Evolutionary conservation across 345 rosid species (phyloP), one percentile per base, ranked within the genome.

Genomic region (Populus ilicifolia): DNA sequence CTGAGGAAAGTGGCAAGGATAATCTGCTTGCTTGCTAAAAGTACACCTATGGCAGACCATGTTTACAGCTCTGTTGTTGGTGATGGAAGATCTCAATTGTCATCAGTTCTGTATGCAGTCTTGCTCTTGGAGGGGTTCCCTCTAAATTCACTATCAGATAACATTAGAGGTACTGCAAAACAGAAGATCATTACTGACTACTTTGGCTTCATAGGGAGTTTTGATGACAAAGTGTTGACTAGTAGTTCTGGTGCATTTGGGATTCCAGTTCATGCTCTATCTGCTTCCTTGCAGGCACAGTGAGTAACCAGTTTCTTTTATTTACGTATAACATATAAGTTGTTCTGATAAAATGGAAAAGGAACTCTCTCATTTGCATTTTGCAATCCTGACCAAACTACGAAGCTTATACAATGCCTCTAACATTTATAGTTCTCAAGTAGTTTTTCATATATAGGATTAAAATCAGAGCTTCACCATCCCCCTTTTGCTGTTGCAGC

Each of bases 81-180:
- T 71, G 92, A 84, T 38, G 85, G 75, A 35, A 77, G 75, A 73
- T 82, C 86, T 74, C 89, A 87, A 56, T 52, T 74, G 36, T 84
- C 94, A 68, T 80, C 90, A 67, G 78, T 84, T 77, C 79, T 87
- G 80, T 87, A 69, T 75, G 78, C 85, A 75, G 89, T 92, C 74
- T 83, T 96, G 84, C 88, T 96, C 23, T 70, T 83, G 83, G 98
- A 96, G 78, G 96, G 94, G 41, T 91, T 96, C 82, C 89, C 99
- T 6, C 70, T 93, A 74, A 84, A 85, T 80, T 81, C 83, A 71
- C 82, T 96, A 38, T 84, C 94, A 10, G 89, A 86, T 68, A 80
- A 77, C 77, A 61, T 86, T 5, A 88, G 85, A 86, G 83, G 80
- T 56, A 67, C 74, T 9, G 91, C 91, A 25, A 86, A 85, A 74